Base-by-base conservation (phyloP, 768 basidiomycete genomes). In the Pulveroboletus sp. region DNA sequence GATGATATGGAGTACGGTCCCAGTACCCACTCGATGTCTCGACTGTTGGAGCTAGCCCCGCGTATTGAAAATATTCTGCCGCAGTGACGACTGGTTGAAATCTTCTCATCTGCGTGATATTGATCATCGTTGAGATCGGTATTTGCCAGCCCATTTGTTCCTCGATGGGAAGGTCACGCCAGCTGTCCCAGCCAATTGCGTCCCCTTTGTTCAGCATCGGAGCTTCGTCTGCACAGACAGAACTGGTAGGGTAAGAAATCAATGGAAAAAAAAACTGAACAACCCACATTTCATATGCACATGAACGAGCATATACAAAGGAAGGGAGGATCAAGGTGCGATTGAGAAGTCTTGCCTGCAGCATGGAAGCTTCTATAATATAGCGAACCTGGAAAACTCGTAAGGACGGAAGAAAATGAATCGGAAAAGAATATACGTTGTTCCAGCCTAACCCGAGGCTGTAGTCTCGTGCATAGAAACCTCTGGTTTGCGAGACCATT, bases 381-480 rank as follows among this genome's bases (percentile, higher is more conserved):
- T 76, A 74, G 31, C 73, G 67, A 57, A 76, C 63, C 74, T 73
- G 31, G 14, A 27, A 51, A 13, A 13, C 2, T 12, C 1, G 7
- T 56, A n/a, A 58, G 45, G 34, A 23, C 9, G 26, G 35, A 40
- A 19, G 14, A n/a, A 42, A 26, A 34, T 10, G 14, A 14, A 45
- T 19, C 34, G 8, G 34, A 32, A 6, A 20, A 30, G 13, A n/a
- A 12, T 10, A 30, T 44, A 64, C 72, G 36, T 76, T 76, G 45
- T 76, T 76, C 72, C 74, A 76, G 3, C 74, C 74, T n/a, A 75
- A 54, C 16, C 73, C 72, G 8, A 74, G 61, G 55, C 72, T 75
- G 57, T 63, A 75, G 30, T 76, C 73, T 26, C 75, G 65, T 7
- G 63, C 58, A 45, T 68, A 75, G 47, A 67, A 76, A 16, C 74